These are phyloP conservation scores for Crithidia acanthocephali DNA, from an alignment of 208 protist species.

Conservation along the genomic window DNA sequence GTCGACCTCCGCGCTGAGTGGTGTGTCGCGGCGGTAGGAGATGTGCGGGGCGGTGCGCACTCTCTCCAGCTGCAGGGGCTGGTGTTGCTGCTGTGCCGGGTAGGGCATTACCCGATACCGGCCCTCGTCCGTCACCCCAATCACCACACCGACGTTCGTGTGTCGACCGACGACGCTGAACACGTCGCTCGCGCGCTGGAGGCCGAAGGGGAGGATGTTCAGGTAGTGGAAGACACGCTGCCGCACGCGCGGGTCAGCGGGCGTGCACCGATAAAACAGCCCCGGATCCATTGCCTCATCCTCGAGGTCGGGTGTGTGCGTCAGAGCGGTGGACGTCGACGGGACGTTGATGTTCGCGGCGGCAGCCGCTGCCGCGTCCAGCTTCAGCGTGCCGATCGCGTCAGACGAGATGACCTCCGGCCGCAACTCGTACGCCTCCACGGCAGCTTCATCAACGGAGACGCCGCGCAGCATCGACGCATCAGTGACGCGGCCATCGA, in stretches of 20 bases:
- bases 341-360: not conserved
- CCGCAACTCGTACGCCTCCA: slow-evolving; percentile 15
- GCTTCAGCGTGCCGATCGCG: not conserved
- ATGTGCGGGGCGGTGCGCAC: slow-evolving; percentile 15
- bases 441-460: not conserved
- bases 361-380: slow-evolving; percentile 2
- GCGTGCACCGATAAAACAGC: slow-evolving; percentile 53
- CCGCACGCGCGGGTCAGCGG: slow-evolving; percentile 29
- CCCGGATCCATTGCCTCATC: slow-evolving; percentile 19
- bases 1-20: slow-evolving; percentile 9
- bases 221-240: slow-evolving; percentile 59
- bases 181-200: slow-evolving; percentile 46
- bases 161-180: slow-evolving; percentile 65
- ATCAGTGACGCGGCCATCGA: slow-evolving; percentile 1
- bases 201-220: slow-evolving; percentile 67
- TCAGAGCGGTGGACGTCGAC: not conserved
- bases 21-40: slow-evolving; percentile 19
- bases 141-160: slow-evolving; percentile 56
- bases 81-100: not conserved
- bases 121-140: slow-evolving; percentile 42
- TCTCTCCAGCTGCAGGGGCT: slow-evolving; percentile 23
- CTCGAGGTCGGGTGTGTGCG: slow-evolving; percentile 14
- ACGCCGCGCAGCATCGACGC: slow-evolving; percentile 11
- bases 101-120: slow-evolving; percentile 54
- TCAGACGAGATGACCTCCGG: slow-evolving; percentile 7